Conservation (phyloP, 163 green algal species). For the Scenedesmus sp. region DNA sequence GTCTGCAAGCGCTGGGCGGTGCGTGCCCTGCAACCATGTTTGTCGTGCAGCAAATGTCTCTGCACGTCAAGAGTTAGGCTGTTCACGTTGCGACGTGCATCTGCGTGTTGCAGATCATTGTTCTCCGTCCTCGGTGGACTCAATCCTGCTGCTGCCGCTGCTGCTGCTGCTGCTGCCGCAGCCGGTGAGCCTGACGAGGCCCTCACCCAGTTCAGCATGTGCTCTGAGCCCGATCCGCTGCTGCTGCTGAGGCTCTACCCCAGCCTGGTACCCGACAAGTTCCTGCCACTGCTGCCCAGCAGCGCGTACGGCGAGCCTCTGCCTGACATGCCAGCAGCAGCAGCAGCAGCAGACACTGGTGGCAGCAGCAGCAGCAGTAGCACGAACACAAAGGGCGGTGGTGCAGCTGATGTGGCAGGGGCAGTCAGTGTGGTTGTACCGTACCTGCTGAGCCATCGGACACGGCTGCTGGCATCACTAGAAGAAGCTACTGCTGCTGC, state of each 20-base stretch:
- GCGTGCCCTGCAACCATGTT: too few relatives aligned
- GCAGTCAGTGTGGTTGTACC: constrained; percentile 77
- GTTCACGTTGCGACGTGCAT: too few relatives aligned
- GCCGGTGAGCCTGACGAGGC: constrained; percentile 79
- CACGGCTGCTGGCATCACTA: constrained; percentile 53
- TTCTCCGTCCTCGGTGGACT: too few relatives aligned
- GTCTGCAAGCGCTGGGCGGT: too few relatives aligned
- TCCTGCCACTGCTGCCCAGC: constrained; percentile 55
- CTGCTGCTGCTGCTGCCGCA: constrained; percentile 64
- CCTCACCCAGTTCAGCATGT: constrained; percentile 86
- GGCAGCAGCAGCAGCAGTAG: constrained; percentile 21
- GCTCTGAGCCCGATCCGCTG: constrained; percentile 63
- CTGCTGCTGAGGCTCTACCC: constrained; percentile 83
- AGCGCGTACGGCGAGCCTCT: constrained; percentile 55
- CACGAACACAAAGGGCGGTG: neutral
- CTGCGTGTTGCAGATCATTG: too few relatives aligned
- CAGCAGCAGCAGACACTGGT: constrained; percentile 11
- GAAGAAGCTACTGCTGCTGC: neutral
- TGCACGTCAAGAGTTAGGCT: too few relatives aligned
- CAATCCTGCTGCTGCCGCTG: neutral
- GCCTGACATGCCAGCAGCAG: constrained; percentile 40
- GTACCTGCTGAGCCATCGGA: constrained; percentile 86
- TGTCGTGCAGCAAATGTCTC: too few relatives aligned
- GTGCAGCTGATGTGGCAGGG: constrained; percentile 57
- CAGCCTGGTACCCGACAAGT: constrained; percentile 69